A percentile compares a stretch with the other conserved stretches of the same genome.
These are phyloP conservation scores for Cercospora janseana DNA, from an alignment of 2,329 filamentous ascomycete genomes.

Conservation along the genomic window DNA sequence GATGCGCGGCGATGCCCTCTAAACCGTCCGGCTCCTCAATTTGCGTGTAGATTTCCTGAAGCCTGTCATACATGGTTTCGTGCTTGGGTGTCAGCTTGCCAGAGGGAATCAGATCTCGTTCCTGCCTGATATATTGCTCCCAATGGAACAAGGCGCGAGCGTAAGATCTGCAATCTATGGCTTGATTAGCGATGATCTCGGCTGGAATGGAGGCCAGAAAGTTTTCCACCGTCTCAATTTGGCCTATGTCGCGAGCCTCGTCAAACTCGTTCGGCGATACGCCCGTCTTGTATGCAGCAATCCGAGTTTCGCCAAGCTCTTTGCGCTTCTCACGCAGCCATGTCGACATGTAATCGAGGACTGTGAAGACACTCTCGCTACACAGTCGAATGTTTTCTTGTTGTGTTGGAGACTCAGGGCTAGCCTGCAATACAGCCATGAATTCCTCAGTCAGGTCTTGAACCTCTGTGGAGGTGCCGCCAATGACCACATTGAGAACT, in stretches of 20 bases:
- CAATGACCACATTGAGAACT: conserved; percentile 77
- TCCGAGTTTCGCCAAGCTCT: conserved; percentile 41
- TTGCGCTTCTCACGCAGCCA: conserved; percentile 81
- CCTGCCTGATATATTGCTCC: conserved; percentile 78
- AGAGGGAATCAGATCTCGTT: conserved; percentile 42
- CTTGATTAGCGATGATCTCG: conserved; percentile 73
- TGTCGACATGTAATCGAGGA: conserved; percentile 85
- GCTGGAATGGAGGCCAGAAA: conserved; percentile 69
- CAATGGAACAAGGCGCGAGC: conserved; percentile 89
- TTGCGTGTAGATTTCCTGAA: conserved; percentile 93
- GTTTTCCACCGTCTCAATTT: conserved; percentile 65
- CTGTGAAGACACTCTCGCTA: conserved; percentile 87
- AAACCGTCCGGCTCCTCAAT: conserved; percentile 98
- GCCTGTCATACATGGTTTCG: conserved; percentile 55
- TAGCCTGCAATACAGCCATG: conserved; percentile 65
- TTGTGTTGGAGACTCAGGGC: conserved; percentile 56
- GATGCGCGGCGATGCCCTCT: conserved; percentile 85
- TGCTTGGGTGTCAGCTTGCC: conserved; percentile 42
- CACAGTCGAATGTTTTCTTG: conserved; percentile 77
- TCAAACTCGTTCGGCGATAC: conserved; percentile 49
- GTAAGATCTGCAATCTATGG: conserved; percentile 92
- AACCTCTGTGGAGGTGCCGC: conserved; percentile 64
- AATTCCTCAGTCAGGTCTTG: conserved; percentile 70
- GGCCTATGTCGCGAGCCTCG: conserved; percentile 52
- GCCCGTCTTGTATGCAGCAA: conserved; percentile 46